Conservation (phyloP, 1,139 yeast genomes). For the Magnusiomyces tetraspermus region DNA sequence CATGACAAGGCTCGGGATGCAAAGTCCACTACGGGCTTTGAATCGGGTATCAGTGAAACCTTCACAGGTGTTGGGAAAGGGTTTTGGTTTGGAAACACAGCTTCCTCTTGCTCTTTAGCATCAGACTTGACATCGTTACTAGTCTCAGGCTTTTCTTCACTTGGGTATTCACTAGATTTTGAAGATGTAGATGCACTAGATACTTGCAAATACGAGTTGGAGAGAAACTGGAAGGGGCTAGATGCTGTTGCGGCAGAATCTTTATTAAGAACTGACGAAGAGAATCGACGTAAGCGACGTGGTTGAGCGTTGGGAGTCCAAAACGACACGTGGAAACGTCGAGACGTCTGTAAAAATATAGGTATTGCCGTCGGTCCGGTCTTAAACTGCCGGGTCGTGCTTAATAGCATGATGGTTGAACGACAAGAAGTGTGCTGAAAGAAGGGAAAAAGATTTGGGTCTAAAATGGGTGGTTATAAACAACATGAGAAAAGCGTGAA, state of each 20-base stretch:
- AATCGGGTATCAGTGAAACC: neutral
- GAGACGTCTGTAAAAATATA: neutral
- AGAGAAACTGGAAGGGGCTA: neutral
- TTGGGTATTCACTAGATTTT: neutral
- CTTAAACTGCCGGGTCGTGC: neutral
- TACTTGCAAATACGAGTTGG: neutral
- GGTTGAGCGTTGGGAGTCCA: neutral
- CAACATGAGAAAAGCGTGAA: too few species aligned
- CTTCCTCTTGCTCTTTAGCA: neutral
- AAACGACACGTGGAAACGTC: neutral
- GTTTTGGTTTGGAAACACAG: constrained; percentile 4
- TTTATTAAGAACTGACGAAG: neutral
- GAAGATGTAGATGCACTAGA: neutral
- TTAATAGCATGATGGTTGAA: neutral
- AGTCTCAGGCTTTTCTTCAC: neutral
- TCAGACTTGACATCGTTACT: neutral
- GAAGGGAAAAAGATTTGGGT: too few species aligned
- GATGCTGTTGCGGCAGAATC: neutral
- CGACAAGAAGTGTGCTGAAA: too few species aligned
- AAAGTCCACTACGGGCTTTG: constrained; percentile 10
- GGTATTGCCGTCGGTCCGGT: neutral
- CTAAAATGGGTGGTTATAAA: too few species aligned
- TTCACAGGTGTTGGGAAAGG: constrained; percentile 10
- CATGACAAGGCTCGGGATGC: constrained; percentile 11
- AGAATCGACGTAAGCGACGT: neutral